A percentile compares a stretch with the other conserved stretches of the same genome.
phyloP scores from a whole-genome alignment of 345 rosid genomes.

The Dimocarpus longan region DNA sequence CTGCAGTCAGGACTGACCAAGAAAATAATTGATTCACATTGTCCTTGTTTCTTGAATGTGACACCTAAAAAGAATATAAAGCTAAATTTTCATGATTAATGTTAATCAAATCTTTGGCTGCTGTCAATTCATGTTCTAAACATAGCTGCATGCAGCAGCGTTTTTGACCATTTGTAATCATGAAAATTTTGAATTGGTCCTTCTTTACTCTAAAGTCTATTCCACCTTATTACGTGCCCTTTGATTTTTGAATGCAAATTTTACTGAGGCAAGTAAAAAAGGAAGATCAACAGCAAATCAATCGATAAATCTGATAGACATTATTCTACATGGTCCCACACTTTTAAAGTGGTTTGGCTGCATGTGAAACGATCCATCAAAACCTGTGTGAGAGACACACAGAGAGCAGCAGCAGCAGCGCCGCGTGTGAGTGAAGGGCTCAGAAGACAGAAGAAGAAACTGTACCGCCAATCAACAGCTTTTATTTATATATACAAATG shows the following conservation, averaged over 20 bases:
- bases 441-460: neutral
- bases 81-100: neutral
- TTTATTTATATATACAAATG: neutral
- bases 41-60: neutral
- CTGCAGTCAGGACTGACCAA: neutral
- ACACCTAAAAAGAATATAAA: slow-evolving; percentile 25
- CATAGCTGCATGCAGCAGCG: neutral
- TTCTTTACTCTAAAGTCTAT: neutral
- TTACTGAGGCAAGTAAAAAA: no score
- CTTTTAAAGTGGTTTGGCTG: slow-evolving; percentile 3
- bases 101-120: neutral
- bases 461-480: neutral
- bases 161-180: neutral
- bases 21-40: neutral
- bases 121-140: neutral
- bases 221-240: neutral
- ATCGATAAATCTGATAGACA: neutral
- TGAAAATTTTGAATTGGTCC: neutral
- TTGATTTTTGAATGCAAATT: neutral
- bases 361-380: neutral
- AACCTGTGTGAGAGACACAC: neutral
- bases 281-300: neutral
- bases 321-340: slow-evolving; percentile 11
- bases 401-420: no score
- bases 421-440: no score